phyloP scores from a whole-genome alignment of 202 grass and related monocot genomes.

The Digitaria exilis region DNA sequence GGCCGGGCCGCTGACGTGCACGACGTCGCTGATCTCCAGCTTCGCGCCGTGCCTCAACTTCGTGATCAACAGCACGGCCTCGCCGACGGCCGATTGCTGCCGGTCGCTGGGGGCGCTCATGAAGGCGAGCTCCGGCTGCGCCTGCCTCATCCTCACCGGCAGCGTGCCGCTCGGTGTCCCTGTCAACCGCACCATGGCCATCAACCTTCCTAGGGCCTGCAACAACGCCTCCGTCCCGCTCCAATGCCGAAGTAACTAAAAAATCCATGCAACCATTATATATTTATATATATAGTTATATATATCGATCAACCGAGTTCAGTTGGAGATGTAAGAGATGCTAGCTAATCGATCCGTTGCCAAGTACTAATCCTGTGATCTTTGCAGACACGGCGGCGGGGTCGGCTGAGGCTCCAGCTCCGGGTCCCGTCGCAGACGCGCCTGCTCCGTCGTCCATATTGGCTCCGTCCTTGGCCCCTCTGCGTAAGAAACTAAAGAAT shows the following conservation, averaged over 20 bases:
- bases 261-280: not conserved
- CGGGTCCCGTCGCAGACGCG: slow-evolving; percentile 50
- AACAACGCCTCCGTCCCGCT: slow-evolving; percentile 58
- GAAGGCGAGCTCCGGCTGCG: slow-evolving; percentile 54
- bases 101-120: slow-evolving; percentile 42
- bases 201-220: slow-evolving; percentile 61
- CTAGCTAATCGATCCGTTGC: not conserved
- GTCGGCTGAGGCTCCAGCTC: slow-evolving; percentile 48
- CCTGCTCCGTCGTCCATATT: slow-evolving; percentile 44
- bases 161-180: slow-evolving; percentile 78
- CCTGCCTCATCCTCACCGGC: slow-evolving; percentile 79
- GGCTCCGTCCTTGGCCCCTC: slow-evolving; percentile 20
- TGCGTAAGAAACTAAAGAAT: slow-evolving; percentile 69
- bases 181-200: slow-evolving; percentile 70
- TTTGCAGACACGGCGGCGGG: slow-evolving; percentile 52
- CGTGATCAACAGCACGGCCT: slow-evolving; percentile 43
- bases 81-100: slow-evolving; percentile 73
- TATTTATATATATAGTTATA: no score
- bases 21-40: slow-evolving; percentile 49
- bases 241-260: slow-evolving; percentile 62
- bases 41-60: slow-evolving; percentile 74
- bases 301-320: no score
- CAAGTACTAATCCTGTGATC: not conserved
- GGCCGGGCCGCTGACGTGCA: slow-evolving; percentile 38
- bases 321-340: not conserved